A percentile compares a stretch with the other conserved stretches of the same genome.
Conservation (phyloP, 495 filamentous ascomycete species). For the Hyaloscypha bicolor region DNA sequence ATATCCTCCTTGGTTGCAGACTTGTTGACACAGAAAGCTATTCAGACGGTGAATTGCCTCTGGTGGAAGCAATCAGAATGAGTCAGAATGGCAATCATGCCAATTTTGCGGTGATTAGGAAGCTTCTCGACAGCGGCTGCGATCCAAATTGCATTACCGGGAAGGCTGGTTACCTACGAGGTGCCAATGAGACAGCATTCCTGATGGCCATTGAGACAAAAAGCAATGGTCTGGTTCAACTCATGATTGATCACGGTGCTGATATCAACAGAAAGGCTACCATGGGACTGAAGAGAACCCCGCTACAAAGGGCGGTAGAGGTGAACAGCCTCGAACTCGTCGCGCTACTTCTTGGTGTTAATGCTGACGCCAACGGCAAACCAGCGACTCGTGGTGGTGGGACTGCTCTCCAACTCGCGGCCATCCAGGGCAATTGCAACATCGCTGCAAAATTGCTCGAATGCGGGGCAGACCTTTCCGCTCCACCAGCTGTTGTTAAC, state of each 20-base stretch:
- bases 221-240: slow-evolving; percentile 3
- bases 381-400: slow-evolving; percentile 15
- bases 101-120: slow-evolving; percentile 1
- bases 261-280: slow-evolving; percentile 21
- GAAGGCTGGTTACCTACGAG: neutral
- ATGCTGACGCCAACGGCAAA: slow-evolving; percentile 8
- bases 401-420: slow-evolving; percentile 41
- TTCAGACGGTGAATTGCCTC: neutral
- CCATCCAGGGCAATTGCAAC: slow-evolving; percentile 29
- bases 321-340: slow-evolving; percentile 20
- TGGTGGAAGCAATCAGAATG: neutral
- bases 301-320: slow-evolving; percentile 22
- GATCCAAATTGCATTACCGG: slow-evolving; percentile 2
- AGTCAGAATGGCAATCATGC: slow-evolving; percentile 1
- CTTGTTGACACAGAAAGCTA: neutral
- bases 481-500: slow-evolving; percentile 20
- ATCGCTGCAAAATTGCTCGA: slow-evolving; percentile 32
- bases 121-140: slow-evolving; percentile 8
- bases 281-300: slow-evolving; percentile 21
- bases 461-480: slow-evolving; percentile 35
- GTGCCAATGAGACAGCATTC: slow-evolving; percentile 1
- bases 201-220: slow-evolving; percentile 2
- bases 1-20: slow-evolving; percentile 1
- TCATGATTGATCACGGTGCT: slow-evolving; percentile 18
- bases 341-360: slow-evolving; percentile 2